Base-by-base conservation (phyloP, 208 protist genomes). In the Trypanosoma platydactyli region DNA sequence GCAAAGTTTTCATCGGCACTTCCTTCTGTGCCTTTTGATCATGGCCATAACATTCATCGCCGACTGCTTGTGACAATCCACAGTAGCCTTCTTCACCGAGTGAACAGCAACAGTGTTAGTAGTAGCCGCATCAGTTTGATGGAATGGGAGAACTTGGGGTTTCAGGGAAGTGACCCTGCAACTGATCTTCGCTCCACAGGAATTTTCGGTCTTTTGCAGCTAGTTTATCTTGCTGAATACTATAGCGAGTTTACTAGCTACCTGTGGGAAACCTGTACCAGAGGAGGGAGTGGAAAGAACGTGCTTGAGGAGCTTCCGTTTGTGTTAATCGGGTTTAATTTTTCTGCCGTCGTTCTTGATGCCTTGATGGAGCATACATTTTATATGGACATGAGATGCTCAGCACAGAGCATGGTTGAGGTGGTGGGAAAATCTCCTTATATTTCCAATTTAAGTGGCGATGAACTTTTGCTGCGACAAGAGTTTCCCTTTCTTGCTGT, bases 101-200 rank as follows among this genome's bases (percentile, higher is more conserved):
- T 6, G 24, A n/a, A 71, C 20, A 30, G 35, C 2, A 24, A 1
- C 25, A 22, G 24, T 61, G 48, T 18, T 52, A 25, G 24, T 53
- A 52, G 40, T 57, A 62, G 33, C 67, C 59, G 24, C 9, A 70
- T 54, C n/a, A 29, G 50, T 46, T 44, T 51, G 1, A 64, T 84
- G 2, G 49, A 62, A 38, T 94, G 89, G 86, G 84, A 94, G 61
- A 51, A 40, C 1, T 71, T 94, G 15, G 89, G 89, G 3, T 94
- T 94, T 61, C 89, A 94, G 54, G 89, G 89, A 22, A 63, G 50
- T 44, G 81, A 94, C 60, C 89, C 89, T 13, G 83, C 83, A 5
- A 94, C 89, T 9, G 89, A 94, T 50, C 72, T 92, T 30, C 89
- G 89, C 22, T 81, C 76, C 20, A 89, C 84, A 7, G 89, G 89